phyloP scores from a whole-genome alignment of 768 basidiomycete genomes.

The Phylloporus sp. region DNA sequence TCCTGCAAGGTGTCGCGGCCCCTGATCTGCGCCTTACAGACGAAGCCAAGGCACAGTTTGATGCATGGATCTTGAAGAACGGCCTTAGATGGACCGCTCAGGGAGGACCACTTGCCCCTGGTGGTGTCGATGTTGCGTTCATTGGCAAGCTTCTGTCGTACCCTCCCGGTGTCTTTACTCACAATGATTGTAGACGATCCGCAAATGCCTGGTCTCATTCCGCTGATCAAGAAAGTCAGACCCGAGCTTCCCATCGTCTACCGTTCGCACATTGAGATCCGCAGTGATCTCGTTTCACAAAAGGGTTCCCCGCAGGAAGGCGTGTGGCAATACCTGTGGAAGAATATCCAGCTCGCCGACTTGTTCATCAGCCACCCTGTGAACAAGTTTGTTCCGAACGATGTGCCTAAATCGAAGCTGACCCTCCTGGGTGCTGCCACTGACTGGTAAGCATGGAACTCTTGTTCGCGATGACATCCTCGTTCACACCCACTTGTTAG shows the following conservation, averaged over 20 bases:
- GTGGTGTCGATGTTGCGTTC: constrained; percentile 85
- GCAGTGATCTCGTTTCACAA: constrained; percentile 80
- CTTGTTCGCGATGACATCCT: constrained; percentile 5
- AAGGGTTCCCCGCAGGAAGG: constrained; percentile 82
- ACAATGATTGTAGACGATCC: constrained; percentile 59
- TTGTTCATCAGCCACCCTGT: constrained; percentile 94
- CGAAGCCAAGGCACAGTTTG: constrained; percentile 75
- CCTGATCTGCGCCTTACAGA: constrained; percentile 74
- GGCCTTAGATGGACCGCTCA: constrained; percentile 84
- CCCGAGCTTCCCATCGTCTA: constrained; percentile 89
- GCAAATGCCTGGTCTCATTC: constrained; percentile 94
- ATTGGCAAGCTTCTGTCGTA: constrained; percentile 52
- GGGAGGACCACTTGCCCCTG: constrained; percentile 78
- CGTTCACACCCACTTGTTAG: constrained; percentile 32
- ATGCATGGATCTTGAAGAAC: constrained; percentile 88
- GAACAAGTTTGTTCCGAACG: constrained; percentile 87
- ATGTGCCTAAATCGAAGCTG: constrained; percentile 70
- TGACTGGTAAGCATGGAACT: constrained; percentile 58
- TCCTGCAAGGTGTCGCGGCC: constrained; percentile 87
- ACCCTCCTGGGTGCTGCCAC: constrained; percentile 79
- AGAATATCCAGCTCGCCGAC: constrained; percentile 86
- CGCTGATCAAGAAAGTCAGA: constrained; percentile 80
- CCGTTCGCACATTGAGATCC: constrained; percentile 93
- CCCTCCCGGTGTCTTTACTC: constrained; percentile 4
- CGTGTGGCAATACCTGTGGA: constrained; percentile 95